Conservation (phyloP, 768 basidiomycete species). For the Pluteus cervinus region DNA sequence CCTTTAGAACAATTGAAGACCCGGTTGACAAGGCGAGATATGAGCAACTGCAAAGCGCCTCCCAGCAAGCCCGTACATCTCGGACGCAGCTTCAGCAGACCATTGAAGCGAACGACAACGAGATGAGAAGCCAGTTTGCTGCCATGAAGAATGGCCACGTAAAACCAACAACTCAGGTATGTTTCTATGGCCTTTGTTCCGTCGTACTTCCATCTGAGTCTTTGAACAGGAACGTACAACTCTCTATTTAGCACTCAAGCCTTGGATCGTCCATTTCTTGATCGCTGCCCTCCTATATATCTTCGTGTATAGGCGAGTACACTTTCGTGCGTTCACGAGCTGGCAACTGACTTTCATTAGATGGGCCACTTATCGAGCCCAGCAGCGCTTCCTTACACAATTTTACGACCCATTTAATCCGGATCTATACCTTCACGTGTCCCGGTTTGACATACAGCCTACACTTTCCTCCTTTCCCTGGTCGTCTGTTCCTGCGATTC, state of each 20-base stretch:
- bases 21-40: slow-evolving; percentile 39
- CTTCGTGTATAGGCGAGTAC: slow-evolving; percentile 53
- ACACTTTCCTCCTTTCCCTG: too few species aligned
- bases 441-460: slow-evolving; percentile 6
- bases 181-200: too few species aligned
- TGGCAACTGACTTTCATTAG: slow-evolving; percentile 23
- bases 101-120: too few species aligned
- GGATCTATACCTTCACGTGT: slow-evolving; percentile 51
- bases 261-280: slow-evolving; percentile 15
- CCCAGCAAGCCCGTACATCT: slow-evolving; percentile 30
- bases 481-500: too few species aligned
- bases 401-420: slow-evolving; percentile 79
- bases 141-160: too few species aligned
- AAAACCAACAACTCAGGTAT: too few species aligned
- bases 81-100: slow-evolving; percentile 27
- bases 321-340: background rate
- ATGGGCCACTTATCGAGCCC: slow-evolving; percentile 39
- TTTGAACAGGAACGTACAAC: too few species aligned
- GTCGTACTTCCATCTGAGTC: too few species aligned
- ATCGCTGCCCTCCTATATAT: slow-evolving; percentile 32
- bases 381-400: slow-evolving; percentile 58
- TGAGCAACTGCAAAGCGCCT: too few species aligned
- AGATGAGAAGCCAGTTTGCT: slow-evolving; percentile 9
- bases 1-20: slow-evolving; percentile 29
- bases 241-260: too few species aligned